Evolutionary conservation across 208 protist genomes (phyloP).

Genomic region (Trypanosoma caninum): DNA sequence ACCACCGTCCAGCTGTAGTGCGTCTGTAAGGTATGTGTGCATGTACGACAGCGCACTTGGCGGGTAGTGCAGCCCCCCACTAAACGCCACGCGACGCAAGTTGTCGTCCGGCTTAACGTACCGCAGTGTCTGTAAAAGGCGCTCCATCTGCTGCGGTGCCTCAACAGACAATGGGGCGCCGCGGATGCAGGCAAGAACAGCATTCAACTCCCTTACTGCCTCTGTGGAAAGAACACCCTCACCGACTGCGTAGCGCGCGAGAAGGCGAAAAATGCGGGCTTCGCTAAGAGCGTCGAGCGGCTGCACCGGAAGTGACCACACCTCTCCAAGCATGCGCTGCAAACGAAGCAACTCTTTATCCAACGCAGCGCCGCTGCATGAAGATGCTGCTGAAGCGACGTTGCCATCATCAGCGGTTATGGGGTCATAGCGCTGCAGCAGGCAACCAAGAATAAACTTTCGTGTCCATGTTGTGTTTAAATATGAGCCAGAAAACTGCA

Average conservation of each 20-base stretch:
- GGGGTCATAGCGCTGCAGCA: conserved; percentile 71
- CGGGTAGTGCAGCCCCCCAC: conserved; percentile 60
- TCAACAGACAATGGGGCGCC: conserved; percentile 39
- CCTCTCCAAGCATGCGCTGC: conserved; percentile 50
- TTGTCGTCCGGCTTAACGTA: conserved; percentile 75
- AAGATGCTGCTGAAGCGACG: background rate
- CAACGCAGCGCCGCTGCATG: conserved; percentile 5
- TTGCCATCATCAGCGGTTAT: background rate
- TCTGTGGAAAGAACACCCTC: conserved; percentile 62
- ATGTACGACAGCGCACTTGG: conserved; percentile 64
- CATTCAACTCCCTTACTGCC: conserved; percentile 47
- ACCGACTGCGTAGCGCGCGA: conserved; percentile 68
- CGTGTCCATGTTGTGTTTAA: conserved; percentile 58
- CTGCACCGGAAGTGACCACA: conserved; percentile 55
- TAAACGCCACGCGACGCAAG: conserved; percentile 57
- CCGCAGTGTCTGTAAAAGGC: conserved; percentile 48
- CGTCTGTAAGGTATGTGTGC: conserved; percentile 34
- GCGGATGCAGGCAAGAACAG: conserved; percentile 43
- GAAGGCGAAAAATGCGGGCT: conserved; percentile 61
- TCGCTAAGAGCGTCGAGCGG: conserved; percentile 70
- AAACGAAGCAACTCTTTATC: conserved; percentile 53
- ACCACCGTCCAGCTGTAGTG: conserved; percentile 43
- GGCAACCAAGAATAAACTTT: conserved; percentile 71
- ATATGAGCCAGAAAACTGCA: conserved; percentile 70
- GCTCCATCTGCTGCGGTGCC: conserved; percentile 52